phyloP scores from a whole-genome alignment of 2,329 filamentous ascomycete species.

The Venturia nashicola region DNA sequence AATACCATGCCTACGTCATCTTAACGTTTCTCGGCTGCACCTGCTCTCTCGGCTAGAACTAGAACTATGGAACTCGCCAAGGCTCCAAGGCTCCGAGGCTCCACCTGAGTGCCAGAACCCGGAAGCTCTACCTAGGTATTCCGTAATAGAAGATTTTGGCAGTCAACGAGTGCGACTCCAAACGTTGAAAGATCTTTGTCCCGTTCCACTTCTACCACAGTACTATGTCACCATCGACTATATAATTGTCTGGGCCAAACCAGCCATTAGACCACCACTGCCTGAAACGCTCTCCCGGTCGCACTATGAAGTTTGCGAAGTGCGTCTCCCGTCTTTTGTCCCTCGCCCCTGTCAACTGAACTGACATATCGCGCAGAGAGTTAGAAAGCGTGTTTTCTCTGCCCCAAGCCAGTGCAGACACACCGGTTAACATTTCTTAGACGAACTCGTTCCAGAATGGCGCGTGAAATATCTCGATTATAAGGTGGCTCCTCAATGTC shows the following conservation, averaged over 20 bases:
- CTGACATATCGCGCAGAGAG: too few relatives aligned
- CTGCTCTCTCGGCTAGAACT: too few relatives aligned
- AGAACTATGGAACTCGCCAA: too few relatives aligned
- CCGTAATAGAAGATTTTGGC: too few relatives aligned
- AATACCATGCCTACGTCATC: too few relatives aligned
- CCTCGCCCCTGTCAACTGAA: too few relatives aligned
- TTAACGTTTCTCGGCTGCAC: too few relatives aligned
- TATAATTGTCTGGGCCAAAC: not conserved
- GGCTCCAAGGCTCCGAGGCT: too few relatives aligned
- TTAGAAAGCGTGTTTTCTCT: constrained; percentile 23
- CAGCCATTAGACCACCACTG: not conserved
- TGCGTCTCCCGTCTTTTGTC: constrained; percentile 19
- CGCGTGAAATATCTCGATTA: constrained; percentile 88
- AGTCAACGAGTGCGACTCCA: not conserved
- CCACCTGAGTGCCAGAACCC: too few relatives aligned
- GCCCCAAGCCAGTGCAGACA: not conserved
- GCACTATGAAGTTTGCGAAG: constrained; percentile 50
- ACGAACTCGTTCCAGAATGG: constrained; percentile 90
- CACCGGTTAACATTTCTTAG: constrained; percentile 43
- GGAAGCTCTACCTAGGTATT: too few relatives aligned
- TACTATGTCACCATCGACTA: not conserved
- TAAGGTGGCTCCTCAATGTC: constrained; percentile 45
- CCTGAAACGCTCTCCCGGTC: not conserved
- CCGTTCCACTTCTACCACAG: not conserved
- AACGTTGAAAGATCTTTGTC: not conserved